Evolutionary conservation across 768 basidiomycete species (phyloP).

Genomic region (Lentinula aciculospora): DNA sequence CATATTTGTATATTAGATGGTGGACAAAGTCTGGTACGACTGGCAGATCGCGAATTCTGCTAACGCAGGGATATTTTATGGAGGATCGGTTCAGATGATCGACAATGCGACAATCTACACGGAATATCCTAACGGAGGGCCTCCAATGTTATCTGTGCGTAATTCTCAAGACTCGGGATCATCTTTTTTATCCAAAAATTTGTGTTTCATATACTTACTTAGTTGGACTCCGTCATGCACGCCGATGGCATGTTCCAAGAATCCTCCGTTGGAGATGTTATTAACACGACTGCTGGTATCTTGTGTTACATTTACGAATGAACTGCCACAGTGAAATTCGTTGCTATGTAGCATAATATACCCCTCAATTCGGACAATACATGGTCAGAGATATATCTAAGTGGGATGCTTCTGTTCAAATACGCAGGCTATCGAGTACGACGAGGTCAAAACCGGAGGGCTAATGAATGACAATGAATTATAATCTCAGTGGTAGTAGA

Average conservation of each 20-base stretch:
- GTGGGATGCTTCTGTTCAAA: no score
- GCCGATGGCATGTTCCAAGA: conserved; percentile 20
- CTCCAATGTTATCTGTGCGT: conserved; percentile 19
- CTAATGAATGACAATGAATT: no score
- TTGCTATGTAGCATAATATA: no score
- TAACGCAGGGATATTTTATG: conserved; percentile 21
- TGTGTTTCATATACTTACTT: not conserved
- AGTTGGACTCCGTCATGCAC: conserved; percentile 22
- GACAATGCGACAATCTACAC: conserved; percentile 14
- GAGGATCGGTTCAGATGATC: conserved; percentile 23
- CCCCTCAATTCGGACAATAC: no score
- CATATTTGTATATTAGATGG: conserved; percentile 16
- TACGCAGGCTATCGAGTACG: no score
- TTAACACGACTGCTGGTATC: conserved; percentile 23
- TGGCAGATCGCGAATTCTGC: conserved; percentile 22
- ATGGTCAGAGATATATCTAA: no score
- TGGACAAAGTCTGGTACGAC: conserved; percentile 31
- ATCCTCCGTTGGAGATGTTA: conserved; percentile 18
- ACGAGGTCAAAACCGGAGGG: no score
- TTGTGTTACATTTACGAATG: conserved; percentile 32
- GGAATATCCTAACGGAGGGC: conserved; percentile 18
- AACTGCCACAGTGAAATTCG: no score
- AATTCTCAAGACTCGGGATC: not conserved
- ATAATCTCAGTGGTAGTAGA: no score
- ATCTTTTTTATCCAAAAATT: not conserved